A percentile compares a stretch with the other conserved stretches of the same genome.
phyloP scores from a whole-genome alignment of 768 basidiomycete genomes.

The Lactarius sp. region DNA sequence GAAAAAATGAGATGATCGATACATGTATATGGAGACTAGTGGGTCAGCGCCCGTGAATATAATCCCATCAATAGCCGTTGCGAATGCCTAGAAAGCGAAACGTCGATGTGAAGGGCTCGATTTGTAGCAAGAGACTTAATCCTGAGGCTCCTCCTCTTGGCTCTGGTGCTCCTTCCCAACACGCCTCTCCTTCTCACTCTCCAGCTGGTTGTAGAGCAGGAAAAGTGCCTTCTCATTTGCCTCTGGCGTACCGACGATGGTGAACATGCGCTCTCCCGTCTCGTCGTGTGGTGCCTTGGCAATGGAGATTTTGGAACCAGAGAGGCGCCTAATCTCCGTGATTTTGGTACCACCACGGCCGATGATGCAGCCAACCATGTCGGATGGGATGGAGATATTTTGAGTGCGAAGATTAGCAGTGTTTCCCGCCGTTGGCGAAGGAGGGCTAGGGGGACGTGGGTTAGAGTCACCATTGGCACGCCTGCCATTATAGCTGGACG shows the following conservation, averaged over 20 bases:
- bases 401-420: slow-evolving; percentile 87
- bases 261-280: slow-evolving; percentile 99
- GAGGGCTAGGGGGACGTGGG: slow-evolving; percentile 48
- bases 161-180: slow-evolving; percentile 74
- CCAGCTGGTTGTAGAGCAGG: slow-evolving; percentile 93
- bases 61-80: slow-evolving; percentile 23
- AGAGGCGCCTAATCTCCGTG: slow-evolving; percentile 96
- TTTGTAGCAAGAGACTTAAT: slow-evolving; percentile 12
- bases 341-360: slow-evolving; percentile 97
- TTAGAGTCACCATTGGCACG: slow-evolving; percentile 59
- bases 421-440: slow-evolving; percentile 44
- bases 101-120: slow-evolving; percentile 15
- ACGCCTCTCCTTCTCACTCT: slow-evolving; percentile 93
- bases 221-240: slow-evolving; percentile 98
- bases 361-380: slow-evolving; percentile 98
- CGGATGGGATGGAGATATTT: slow-evolving; percentile 98
- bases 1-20: slow-evolving; percentile 21
- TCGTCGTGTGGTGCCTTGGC: slow-evolving; percentile 99
- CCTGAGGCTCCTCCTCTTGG: slow-evolving; percentile 49
- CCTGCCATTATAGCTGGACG: slow-evolving; percentile 41
- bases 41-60: slow-evolving; percentile 27
- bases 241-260: slow-evolving; percentile 93
- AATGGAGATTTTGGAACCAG: slow-evolving; percentile 96
- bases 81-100: slow-evolving; percentile 17
- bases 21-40: slow-evolving; percentile 27